Evolutionary conservation across 805 yeast genomes (phyloP), one percentile per base, ranked within the genome.

Genomic region (Sungouiozyma intestinalis): DNA sequence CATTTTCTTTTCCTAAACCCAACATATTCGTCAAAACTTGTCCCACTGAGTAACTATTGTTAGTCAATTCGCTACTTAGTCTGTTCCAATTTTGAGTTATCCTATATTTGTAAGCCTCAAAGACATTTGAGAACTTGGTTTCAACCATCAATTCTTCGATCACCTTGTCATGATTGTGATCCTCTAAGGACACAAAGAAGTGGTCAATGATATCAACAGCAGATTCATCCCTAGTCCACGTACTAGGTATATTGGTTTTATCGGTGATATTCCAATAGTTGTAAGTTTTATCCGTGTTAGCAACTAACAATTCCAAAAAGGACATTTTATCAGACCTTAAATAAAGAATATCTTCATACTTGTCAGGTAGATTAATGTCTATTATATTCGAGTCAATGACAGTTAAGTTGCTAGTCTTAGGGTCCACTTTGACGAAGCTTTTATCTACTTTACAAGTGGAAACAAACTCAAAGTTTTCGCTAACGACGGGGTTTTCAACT

Each of bases 221-320:
- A 0, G 74, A 66, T 48, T 66, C 72, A 52, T 74, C 76, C 45
- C 66, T 63, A 2, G 41, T 20, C 79, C 79, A 74, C 8, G 40
- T 33, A 4, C 24, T 34, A 1, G 39, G 18, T 4, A 58, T 15
- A 4, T 40, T 44, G 2, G 6, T 24, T 11, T 62, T 63, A 39
- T 62, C 42, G 40, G 34, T 46, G 44, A 21, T 46, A 49, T 16
- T 46, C 44, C 41, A 49, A 55, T 31, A 49, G 19, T 34, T 46
- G 50, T 21, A 57, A 4, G 48, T 35, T 1, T 34, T 40, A 16
- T 46, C 51, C 2, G 36, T 37, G 3, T 53, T 50, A 2, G 47
- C 40, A 18, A 43, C 40, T 14, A 53, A 36, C 2, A 52, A 20
- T 27, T 48, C 51, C 17, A 42, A 33, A 14, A 16, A 35, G 3